These are phyloP conservation scores for Kalaharituber pfeilii DNA, from an alignment of 2,329 filamentous ascomycete species.

Conservation along the genomic window DNA sequence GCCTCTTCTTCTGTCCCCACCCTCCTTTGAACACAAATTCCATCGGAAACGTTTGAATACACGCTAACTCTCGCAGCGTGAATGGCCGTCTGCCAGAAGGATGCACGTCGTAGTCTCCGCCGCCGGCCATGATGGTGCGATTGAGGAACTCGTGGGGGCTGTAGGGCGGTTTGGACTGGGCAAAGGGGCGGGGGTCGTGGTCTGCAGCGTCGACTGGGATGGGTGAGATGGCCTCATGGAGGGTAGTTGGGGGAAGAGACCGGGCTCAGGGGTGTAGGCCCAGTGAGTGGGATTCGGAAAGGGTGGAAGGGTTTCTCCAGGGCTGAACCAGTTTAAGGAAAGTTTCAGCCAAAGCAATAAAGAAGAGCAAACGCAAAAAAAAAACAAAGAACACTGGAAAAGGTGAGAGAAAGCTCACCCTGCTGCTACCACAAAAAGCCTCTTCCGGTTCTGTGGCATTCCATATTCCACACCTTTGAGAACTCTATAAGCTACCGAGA, in stretches of 20 bases:
- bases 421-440: constrained; percentile 37
- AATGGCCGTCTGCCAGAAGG: constrained; percentile 45
- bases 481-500: constrained; percentile 52
- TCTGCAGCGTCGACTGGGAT: constrained; percentile 27
- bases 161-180: constrained; percentile 21
- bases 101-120: constrained; percentile 46
- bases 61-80: constrained; percentile 50
- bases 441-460: constrained; percentile 32
- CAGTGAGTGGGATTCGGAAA: constrained; percentile 47
- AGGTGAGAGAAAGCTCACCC: constrained; percentile 29
- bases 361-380: too few species aligned
- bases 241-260: constrained; percentile 28
- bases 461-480: constrained; percentile 36
- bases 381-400: too few species aligned
- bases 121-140: constrained; percentile 44
- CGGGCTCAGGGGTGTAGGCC: constrained; percentile 23
- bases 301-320: constrained; percentile 50
- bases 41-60: constrained; percentile 50
- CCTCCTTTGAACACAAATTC: constrained; percentile 39
- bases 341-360: not conserved
- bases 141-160: constrained; percentile 14
- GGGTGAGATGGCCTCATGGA: constrained; percentile 28
- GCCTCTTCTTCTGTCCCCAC: constrained; percentile 34
- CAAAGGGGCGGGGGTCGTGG: constrained; percentile 28
- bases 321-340: constrained; percentile 30